phyloP scores from a whole-genome alignment of 495 filamentous ascomycete species.

The Neurospora tetraspora region DNA sequence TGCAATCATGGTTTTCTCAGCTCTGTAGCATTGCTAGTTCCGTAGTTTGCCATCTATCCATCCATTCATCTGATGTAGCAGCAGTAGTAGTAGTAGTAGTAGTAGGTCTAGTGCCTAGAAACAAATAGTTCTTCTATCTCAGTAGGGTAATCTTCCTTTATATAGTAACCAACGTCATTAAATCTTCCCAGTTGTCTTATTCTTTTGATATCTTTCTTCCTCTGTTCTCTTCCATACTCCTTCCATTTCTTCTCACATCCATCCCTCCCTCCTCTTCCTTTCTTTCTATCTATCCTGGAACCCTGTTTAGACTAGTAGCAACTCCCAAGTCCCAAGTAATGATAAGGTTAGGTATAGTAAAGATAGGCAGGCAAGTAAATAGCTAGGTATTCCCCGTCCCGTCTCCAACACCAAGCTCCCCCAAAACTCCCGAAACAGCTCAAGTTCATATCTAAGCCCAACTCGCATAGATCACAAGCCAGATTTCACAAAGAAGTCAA shows the following conservation, averaged over 20 bases:
- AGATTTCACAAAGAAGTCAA: neutral
- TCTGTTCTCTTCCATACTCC: neutral
- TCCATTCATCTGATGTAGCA: neutral
- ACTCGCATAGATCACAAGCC: neutral
- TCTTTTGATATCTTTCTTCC: neutral
- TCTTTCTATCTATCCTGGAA: neutral
- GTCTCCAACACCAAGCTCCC: neutral
- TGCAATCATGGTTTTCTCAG: too few relatives aligned
- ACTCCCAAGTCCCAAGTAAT: neutral
- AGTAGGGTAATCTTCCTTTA: neutral
- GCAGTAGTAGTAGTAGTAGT: neutral
- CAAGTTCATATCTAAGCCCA: neutral
- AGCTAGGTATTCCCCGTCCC: neutral
- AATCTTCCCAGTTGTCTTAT: neutral
- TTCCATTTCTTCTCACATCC: neutral
- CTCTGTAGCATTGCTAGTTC: too few relatives aligned
- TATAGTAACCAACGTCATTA: neutral
- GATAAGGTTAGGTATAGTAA: neutral
- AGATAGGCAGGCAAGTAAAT: neutral
- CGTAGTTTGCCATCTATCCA: neutral
- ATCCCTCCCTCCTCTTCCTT: neutral
- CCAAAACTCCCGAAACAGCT: neutral
- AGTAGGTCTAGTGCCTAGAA: neutral
- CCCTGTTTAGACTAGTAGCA: neutral
- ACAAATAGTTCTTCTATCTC: neutral